Evolutionary conservation across 2,329 filamentous ascomycete genomes (phyloP), one percentile per base, ranked within the genome.

Genomic region (Trichoderma sp.): DNA sequence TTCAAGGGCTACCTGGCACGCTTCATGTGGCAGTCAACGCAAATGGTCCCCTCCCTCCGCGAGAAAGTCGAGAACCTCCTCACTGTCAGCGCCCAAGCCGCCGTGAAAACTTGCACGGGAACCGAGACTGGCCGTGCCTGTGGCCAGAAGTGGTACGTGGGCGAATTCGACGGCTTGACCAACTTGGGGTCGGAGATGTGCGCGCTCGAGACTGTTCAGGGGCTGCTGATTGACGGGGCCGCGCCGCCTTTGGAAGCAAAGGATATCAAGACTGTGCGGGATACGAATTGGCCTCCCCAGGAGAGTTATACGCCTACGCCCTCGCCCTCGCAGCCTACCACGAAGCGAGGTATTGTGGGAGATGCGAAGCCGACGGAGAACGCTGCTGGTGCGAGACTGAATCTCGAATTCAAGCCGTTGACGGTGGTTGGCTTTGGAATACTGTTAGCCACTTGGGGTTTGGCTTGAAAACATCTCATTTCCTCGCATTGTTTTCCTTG

Each of bases 1-100:
- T 92, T 91, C 85, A 93, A 93, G 81, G 90, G 85, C 57, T 91
- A 90, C 78, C 84, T 92, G 34, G 84, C 89, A 30, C 88, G 90
- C 69, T 91, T 90, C 82, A 87, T 91, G 82, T 90, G 86, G 81
- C 84, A 86, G 59, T 85, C 88, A 4, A 84, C 87, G 39, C 78
- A 85, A 65, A 83, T 91, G 80, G 83, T 89, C 72, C 88, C 90
- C 11, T 85, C 84, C 23, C 85, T 90, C 23, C 80, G 81, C 3
- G 69, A 80, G 4, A 80, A 82, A 5, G 83, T 92, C 61, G 81
- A 84, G 64, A 77, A 79, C 3, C 80, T 87, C 59, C 84, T 92
- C 55, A 78, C 81, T 6, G 78, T 85, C 2, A 87, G 87, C 2
- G 87, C 88, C 39, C 73, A 81, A 30, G 90, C 88, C 0, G 90